Conservation (phyloP, 768 basidiomycete species). For the Coprinellus micaceus region DNA sequence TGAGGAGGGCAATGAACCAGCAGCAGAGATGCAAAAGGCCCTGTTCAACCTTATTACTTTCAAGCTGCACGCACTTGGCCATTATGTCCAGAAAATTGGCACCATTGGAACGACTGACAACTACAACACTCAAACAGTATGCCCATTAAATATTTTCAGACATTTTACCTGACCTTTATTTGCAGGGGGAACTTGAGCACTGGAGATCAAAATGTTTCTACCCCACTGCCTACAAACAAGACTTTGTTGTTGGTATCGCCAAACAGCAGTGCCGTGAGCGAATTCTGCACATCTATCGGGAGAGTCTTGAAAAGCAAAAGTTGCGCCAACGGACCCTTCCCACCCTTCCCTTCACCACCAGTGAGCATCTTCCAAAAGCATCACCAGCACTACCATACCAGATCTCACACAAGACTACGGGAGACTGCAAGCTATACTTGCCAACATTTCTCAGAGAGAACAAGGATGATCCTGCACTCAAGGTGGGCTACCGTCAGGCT, state of each 20-base stretch:
- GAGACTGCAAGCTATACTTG: slow-evolving; percentile 7
- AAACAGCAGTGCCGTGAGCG: slow-evolving; percentile 12
- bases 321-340: background rate
- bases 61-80: slow-evolving; percentile 22
- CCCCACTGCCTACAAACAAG: slow-evolving; percentile 26
- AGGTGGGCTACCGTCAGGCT: slow-evolving; percentile 16
- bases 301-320: background rate
- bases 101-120: slow-evolving; percentile 13
- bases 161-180: background rate
- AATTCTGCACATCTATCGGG: background rate
- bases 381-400: slow-evolving; percentile 8
- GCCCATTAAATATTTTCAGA: background rate
- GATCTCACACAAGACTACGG: slow-evolving; percentile 11
- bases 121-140: slow-evolving; percentile 16
- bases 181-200: slow-evolving; percentile 38
- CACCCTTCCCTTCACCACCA: slow-evolving; percentile 7
- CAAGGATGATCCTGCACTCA: slow-evolving; percentile 24
- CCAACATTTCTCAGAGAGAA: slow-evolving; percentile 13
- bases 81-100: slow-evolving; percentile 15
- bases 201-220: slow-evolving; percentile 31
- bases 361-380: background rate
- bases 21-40: no score
- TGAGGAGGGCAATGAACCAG: no score
- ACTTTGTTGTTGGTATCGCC: slow-evolving; percentile 18
- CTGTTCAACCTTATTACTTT: slow-evolving; percentile 14